Evolutionary conservation across 192 early-diverging fungal genomes (phyloP).

Genomic region (Coemansia sp.): DNA sequence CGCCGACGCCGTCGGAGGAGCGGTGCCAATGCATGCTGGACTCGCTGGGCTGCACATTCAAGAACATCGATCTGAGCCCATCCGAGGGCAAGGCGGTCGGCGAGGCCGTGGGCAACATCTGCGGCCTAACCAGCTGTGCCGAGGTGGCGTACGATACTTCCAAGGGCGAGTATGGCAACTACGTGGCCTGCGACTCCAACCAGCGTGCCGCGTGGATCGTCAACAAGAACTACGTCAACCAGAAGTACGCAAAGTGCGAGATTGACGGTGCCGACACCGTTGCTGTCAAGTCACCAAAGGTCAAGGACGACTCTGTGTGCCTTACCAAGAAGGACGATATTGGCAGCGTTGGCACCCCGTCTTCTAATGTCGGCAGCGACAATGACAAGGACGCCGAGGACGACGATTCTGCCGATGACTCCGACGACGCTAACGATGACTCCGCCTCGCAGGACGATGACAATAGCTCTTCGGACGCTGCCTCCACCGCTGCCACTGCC

Average conservation of each 20-base stretch:
- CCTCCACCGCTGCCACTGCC: neutral
- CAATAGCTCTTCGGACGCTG: neutral
- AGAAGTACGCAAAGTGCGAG: conserved; percentile 36
- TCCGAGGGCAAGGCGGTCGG: conserved; percentile 38
- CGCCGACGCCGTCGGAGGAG: conserved; percentile 64
- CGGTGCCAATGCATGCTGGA: conserved; percentile 69
- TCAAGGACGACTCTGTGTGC: conserved; percentile 20
- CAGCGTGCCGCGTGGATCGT: conserved; percentile 45
- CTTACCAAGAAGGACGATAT: conserved; percentile 41
- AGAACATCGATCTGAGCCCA: conserved; percentile 25
- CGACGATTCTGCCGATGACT: neutral
- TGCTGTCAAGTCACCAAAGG: conserved; percentile 37
- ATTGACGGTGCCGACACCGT: conserved; percentile 33
- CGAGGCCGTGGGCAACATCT: conserved; percentile 39
- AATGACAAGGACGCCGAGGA: conserved; percentile 5
- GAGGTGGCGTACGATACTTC: conserved; percentile 39
- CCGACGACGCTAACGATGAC: neutral
- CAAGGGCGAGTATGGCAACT: conserved; percentile 51
- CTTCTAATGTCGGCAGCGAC: conserved; percentile 12
- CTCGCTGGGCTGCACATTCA: conserved; percentile 57
- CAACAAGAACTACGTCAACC: conserved; percentile 50
- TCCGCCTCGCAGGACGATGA: neutral
- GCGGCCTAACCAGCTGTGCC: conserved; percentile 41
- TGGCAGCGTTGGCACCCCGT: conserved; percentile 20
- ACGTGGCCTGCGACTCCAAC: conserved; percentile 33